Conservation (phyloP, 495 filamentous ascomycete species). For the Cudoniella acicularis region DNA sequence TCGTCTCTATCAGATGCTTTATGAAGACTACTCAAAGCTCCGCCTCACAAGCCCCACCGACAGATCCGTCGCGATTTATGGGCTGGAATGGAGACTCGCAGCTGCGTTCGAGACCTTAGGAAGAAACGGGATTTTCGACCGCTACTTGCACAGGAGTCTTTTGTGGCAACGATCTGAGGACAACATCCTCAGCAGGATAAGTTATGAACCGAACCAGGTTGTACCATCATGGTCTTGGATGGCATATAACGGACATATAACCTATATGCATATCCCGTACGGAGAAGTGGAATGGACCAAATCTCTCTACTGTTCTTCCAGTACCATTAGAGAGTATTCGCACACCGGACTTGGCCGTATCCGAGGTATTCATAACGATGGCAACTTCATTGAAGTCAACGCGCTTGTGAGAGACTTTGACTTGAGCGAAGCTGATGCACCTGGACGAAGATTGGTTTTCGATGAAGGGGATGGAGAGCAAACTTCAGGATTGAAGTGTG, state of each 20-base stretch:
- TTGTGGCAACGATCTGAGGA: conserved; percentile 3
- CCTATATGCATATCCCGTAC: neutral
- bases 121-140: neutral
- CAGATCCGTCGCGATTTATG: conserved; percentile 3
- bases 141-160: conserved; percentile 2
- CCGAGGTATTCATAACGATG: no score
- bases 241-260: neutral
- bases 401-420: neutral
- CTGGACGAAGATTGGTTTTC: neutral
- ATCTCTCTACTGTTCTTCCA: no score
- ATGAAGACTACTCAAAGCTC: conserved; percentile 3
- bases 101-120: neutral
- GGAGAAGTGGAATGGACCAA: neutral
- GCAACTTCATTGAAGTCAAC: neutral
- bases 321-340: no score
- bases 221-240: conserved; percentile 15
- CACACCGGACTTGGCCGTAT: no score
- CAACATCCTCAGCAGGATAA: neutral
- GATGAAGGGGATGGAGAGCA: neutral
- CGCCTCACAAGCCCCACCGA: neutral
- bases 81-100: neutral
- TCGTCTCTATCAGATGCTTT: neutral
- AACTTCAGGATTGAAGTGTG: neutral
- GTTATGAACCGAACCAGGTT: neutral
- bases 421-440: neutral